Percentiles rank a stretch among this genome's conserved stretches.
Evolutionary conservation across 2,329 filamentous ascomycete species (phyloP).

Genomic region (Neopestalotiopsis sp.): DNA sequence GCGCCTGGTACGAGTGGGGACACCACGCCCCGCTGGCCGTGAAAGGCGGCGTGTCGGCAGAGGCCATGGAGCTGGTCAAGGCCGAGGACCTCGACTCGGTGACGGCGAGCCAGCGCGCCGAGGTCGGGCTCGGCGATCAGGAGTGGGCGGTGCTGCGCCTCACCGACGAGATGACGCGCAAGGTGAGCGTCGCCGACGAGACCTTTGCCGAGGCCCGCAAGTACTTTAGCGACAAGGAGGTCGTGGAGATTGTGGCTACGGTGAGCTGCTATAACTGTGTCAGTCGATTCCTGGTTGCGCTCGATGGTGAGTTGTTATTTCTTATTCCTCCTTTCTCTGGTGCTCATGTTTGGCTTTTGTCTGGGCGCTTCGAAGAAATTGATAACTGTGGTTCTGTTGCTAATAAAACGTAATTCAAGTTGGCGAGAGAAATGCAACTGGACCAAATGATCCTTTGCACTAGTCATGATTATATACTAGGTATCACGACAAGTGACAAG

Average conservation of each 20-base stretch:
- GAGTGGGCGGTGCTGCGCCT: slow-evolving; percentile 75
- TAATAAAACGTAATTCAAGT: slow-evolving; percentile 42
- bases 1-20: slow-evolving; percentile 85
- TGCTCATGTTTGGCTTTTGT: neutral
- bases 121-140: slow-evolving; percentile 52
- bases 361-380: too few species aligned
- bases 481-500: neutral
- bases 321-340: neutral
- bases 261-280: slow-evolving; percentile 82
- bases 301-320: slow-evolving; percentile 65
- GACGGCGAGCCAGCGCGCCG: slow-evolving; percentile 31
- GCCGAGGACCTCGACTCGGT: slow-evolving; percentile 29
- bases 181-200: slow-evolving; percentile 70
- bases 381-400: slow-evolving; percentile 27
- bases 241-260: slow-evolving; percentile 82
- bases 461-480: slow-evolving; percentile 24
- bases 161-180: slow-evolving; percentile 83
- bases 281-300: slow-evolving; percentile 79
- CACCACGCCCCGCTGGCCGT: slow-evolving; percentile 74
- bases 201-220: slow-evolving; percentile 68
- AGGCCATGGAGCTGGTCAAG: slow-evolving; percentile 51
- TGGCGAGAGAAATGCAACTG: slow-evolving; percentile 60
- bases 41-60: slow-evolving; percentile 59
- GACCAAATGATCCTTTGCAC: slow-evolving; percentile 46
- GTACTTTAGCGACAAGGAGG: slow-evolving; percentile 70